A percentile compares a stretch with the other conserved stretches of the same genome.
These are phyloP conservation scores for Nelumbo lutea DNA, from an alignment of 164 flowering plant genomes.

Conservation along the genomic window DNA sequence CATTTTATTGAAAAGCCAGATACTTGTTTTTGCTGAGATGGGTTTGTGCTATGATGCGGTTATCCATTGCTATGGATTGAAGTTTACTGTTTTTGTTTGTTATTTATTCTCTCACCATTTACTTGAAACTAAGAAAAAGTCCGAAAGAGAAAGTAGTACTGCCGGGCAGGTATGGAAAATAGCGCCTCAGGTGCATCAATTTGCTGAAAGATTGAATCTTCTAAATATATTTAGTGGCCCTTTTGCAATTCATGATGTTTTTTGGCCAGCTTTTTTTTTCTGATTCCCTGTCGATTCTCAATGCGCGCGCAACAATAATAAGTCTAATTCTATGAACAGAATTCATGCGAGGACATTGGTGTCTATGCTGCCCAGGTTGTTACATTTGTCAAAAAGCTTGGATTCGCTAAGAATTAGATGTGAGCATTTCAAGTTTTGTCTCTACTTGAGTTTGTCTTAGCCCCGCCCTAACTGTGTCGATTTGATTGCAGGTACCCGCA, in stretches of 20 bases:
- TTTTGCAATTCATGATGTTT: too few species aligned
- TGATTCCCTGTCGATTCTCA: too few species aligned
- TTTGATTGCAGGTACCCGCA: conserved; percentile 42
- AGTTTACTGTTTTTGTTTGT: background rate
- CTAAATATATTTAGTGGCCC: too few species aligned
- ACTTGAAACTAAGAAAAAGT: too few species aligned
- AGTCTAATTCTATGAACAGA: conserved; percentile 45
- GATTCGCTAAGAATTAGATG: conserved; percentile 30
- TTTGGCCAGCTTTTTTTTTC: too few species aligned
- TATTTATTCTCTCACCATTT: too few species aligned
- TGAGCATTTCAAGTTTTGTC: conserved; percentile 15
- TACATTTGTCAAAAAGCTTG: conserved; percentile 34
- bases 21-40: background rate
- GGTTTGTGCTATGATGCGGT: background rate
- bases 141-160: background rate
- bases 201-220: too few species aligned
- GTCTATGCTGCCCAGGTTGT: conserved; percentile 66
- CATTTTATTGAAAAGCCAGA: background rate
- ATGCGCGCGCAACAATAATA: conserved; percentile 10
- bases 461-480: background rate
- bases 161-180: background rate
- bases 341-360: conserved; percentile 49
- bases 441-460: background rate
- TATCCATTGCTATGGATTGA: background rate
- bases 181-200: too few species aligned